Percentiles rank a stretch among this genome's conserved stretches.
Conservation (phyloP, 2,329 filamentous ascomycete genomes). For the Alternaria alternata region DNA sequence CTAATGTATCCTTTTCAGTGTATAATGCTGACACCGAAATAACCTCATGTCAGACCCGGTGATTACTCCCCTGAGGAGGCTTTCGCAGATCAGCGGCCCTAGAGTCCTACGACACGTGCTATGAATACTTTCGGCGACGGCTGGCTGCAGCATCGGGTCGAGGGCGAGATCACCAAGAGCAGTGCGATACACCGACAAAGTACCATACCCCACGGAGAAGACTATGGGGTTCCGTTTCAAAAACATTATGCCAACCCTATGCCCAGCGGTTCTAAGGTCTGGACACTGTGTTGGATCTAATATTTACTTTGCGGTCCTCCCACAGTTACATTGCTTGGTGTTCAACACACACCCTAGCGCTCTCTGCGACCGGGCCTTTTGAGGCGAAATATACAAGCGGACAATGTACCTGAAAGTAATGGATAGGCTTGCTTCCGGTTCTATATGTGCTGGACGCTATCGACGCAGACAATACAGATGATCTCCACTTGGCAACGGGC, state of each 20-base stretch:
- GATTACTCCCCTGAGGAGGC: neutral
- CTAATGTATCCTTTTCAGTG: neutral
- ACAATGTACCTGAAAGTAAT: constrained; percentile 30
- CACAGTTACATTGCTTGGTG: neutral
- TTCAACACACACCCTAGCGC: neutral
- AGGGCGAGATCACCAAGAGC: neutral
- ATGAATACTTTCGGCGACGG: constrained; percentile 2
- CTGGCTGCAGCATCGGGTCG: constrained; percentile 17
- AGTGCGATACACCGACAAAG: constrained; percentile 5
- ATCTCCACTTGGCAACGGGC: constrained; percentile 41
- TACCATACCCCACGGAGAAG: constrained; percentile 21
- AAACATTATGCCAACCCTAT: constrained; percentile 23
- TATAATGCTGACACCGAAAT: neutral
- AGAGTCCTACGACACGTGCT: neutral
- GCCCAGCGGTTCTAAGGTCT: constrained; percentile 18
- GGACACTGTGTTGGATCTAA: neutral
- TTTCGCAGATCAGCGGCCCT: neutral
- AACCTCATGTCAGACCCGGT: neutral
- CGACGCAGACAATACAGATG: constrained; percentile 37
- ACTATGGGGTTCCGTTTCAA: constrained; percentile 25
- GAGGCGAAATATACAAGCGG: constrained; percentile 10
- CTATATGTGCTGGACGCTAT: constrained; percentile 24
- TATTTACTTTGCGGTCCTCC: neutral
- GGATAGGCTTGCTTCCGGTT: constrained; percentile 21
- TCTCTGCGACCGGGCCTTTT: constrained; percentile 1